A percentile compares a stretch with the other conserved stretches of the same genome.
Conservation (phyloP, 164 flowering plant species). For the Saururus chinensis region DNA sequence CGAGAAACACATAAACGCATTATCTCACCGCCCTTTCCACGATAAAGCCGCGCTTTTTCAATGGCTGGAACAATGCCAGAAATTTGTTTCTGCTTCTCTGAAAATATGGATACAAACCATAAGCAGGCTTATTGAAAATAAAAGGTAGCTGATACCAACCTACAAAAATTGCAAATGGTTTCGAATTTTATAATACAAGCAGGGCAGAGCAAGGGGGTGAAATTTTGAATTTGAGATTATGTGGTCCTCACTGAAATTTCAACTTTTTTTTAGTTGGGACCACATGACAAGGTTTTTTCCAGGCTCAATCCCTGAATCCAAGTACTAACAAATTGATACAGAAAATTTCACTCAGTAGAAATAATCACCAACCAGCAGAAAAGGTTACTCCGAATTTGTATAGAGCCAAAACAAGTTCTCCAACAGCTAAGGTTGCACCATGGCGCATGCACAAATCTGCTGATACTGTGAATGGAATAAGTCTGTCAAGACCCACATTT, state of each 20-base stretch:
- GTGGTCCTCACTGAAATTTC: too few species aligned
- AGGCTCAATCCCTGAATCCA: neutral
- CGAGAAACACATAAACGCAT: constrained; percentile 95
- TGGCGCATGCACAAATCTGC: constrained; percentile 90
- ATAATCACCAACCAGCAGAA: constrained; percentile 46
- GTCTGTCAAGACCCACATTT: constrained; percentile 45
- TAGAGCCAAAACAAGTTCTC: constrained; percentile 76
- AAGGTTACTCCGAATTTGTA: constrained; percentile 39
- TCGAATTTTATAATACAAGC: too few species aligned
- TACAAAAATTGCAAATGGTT: neutral
- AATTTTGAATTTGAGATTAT: too few species aligned
- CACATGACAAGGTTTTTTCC: too few species aligned
- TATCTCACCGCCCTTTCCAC: constrained; percentile 98
- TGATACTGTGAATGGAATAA: constrained; percentile 79
- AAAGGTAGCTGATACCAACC: neutral
- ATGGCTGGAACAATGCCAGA: constrained; percentile 86
- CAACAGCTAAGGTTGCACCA: constrained; percentile 90
- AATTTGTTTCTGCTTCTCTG: constrained; percentile 66
- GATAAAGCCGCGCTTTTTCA: constrained; percentile 96
- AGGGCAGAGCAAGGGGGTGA: too few species aligned
- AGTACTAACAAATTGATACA: neutral
- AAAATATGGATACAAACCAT: neutral
- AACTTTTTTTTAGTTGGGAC: neutral
- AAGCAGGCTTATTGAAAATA: too few species aligned
- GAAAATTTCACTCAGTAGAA: neutral